phyloP scores from a whole-genome alignment of 371 early-diverging fungal species.

The Racocetra persica region DNA sequence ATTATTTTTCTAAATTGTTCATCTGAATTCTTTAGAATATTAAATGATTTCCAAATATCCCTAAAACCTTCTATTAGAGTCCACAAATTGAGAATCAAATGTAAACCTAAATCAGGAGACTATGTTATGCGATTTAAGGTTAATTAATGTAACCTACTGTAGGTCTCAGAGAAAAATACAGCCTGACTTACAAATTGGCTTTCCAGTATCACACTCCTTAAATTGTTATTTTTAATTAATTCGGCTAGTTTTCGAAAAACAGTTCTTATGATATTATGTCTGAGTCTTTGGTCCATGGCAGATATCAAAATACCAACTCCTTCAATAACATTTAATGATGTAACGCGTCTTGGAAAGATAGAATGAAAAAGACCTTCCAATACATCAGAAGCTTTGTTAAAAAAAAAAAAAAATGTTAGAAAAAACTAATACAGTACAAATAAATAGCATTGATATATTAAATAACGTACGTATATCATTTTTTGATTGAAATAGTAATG shows the following conservation, averaged over 20 bases:
- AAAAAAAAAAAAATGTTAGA: too few species aligned
- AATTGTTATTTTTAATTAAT: slow-evolving; percentile 6
- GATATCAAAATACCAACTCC: slow-evolving; percentile 20
- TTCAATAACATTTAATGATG: not conserved
- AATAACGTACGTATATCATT: not conserved
- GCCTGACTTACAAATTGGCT: not conserved
- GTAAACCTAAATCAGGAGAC: not conserved
- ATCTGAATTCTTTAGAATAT: slow-evolving; percentile 7
- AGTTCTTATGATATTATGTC: not conserved
- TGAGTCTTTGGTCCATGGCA: slow-evolving; percentile 20
- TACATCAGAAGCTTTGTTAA: not conserved
- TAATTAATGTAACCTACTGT: not conserved
- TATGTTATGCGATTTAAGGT: not conserved
- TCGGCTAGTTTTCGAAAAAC: not conserved
- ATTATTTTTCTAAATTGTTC: not conserved
- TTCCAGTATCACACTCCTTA: not conserved
- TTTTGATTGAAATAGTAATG: slow-evolving; percentile 21
- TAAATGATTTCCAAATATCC: not conserved
- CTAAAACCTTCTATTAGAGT: slow-evolving; percentile 7
- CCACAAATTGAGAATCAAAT: slow-evolving; percentile 16
- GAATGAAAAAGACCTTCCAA: slow-evolving; percentile 21
- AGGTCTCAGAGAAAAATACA: not conserved
- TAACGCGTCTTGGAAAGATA: slow-evolving; percentile 15
- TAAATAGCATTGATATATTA: too few species aligned
- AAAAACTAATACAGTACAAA: too few species aligned